Conservation (phyloP, 1,284 basidiomycete genomes). For the Cryptococcus sp. region DNA sequence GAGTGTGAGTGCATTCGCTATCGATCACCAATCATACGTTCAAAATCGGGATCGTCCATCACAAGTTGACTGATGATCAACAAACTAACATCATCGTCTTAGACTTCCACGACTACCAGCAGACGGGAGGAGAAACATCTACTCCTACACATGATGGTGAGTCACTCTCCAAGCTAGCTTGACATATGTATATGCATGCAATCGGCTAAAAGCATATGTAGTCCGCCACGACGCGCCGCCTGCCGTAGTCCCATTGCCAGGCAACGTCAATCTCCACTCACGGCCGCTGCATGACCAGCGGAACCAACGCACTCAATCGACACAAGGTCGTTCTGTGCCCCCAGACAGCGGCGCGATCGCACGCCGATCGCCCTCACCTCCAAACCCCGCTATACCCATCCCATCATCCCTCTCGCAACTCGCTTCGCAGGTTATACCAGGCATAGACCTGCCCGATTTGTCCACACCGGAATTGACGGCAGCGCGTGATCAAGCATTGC, state of each 20-base stretch:
- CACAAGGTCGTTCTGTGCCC: no score
- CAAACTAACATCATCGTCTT: neutral
- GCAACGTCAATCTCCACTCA: no score
- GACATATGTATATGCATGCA: no score
- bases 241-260: no score
- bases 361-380: conserved; percentile 5
- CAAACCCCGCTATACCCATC: conserved; percentile 15
- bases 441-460: conserved; percentile 6
- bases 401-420: conserved; percentile 10
- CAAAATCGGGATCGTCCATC: neutral
- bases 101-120: conserved; percentile 11
- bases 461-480: conserved; percentile 2
- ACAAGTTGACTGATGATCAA: neutral
- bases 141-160: no score
- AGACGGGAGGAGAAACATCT: neutral
- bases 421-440: conserved; percentile 6
- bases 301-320: no score
- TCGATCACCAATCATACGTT: neutral
- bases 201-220: no score
- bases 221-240: no score
- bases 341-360: neutral
- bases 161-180: no score
- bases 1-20: conserved; percentile 8
- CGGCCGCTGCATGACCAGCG: no score
- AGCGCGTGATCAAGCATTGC: conserved; percentile 6